phyloP scores from a whole-genome alignment of 768 basidiomycete species.

The Butyriboletus loyo region DNA sequence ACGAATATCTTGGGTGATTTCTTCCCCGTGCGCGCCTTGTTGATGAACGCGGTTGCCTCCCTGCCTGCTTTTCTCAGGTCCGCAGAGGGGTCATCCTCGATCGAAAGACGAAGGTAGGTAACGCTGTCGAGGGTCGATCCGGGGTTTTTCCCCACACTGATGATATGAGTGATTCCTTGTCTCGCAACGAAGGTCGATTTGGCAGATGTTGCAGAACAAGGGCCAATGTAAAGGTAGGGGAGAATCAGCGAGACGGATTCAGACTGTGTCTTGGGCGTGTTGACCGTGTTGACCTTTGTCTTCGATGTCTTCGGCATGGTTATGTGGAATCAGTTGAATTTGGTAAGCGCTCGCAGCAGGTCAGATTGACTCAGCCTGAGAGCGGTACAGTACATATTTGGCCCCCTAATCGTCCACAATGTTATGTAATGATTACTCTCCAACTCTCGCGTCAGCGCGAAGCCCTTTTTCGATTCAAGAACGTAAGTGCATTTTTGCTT shows the following conservation, averaged over 20 bases:
- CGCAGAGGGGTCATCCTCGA: slow-evolving; percentile 8
- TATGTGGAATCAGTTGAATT: background rate
- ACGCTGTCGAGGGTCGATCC: background rate
- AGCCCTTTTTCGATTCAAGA: too few relatives aligned
- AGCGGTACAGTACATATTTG: too few relatives aligned
- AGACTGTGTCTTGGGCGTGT: background rate
- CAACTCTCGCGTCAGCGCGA: too few relatives aligned
- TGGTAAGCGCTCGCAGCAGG: background rate
- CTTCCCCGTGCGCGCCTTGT: background rate
- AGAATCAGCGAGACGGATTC: slow-evolving; percentile 6
- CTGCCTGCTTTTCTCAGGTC: background rate
- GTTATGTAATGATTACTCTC: too few relatives aligned
- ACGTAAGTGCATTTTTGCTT: too few relatives aligned
- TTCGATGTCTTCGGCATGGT: slow-evolving; percentile 2
- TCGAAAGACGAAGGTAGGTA: slow-evolving; percentile 6
- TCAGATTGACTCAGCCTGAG: background rate
- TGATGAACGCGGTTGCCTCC: slow-evolving; percentile 1
- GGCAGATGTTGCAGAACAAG: slow-evolving; percentile 6
- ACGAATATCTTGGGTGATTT: slow-evolving; percentile 2
- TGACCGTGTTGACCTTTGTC: background rate
- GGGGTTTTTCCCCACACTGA: slow-evolving; percentile 11
- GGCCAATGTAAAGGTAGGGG: slow-evolving; percentile 8
- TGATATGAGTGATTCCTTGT: slow-evolving; percentile 10
- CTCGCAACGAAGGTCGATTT: slow-evolving; percentile 1
- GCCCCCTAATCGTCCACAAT: too few relatives aligned